These are phyloP conservation scores for Candida hispaniensis DNA, from an alignment of 805 yeast genomes.

Conservation along the genomic window DNA sequence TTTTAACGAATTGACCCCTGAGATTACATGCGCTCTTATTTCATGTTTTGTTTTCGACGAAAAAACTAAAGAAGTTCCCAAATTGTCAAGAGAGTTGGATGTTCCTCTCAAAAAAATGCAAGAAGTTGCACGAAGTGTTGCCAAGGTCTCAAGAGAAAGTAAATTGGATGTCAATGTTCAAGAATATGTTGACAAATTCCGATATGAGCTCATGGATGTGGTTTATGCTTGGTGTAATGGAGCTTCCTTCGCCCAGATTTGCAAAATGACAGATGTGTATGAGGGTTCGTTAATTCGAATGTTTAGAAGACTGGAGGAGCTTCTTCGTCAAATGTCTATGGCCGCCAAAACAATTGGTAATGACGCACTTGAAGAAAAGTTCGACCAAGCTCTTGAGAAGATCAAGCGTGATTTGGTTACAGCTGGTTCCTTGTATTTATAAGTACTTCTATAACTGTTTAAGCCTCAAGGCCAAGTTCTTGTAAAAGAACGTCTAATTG, in stretches of 20 bases:
- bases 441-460: slow-evolving; percentile 16
- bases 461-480: slow-evolving; percentile 37
- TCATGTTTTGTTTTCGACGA: slow-evolving; percentile 98
- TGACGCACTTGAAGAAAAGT: slow-evolving; percentile 69
- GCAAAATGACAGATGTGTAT: slow-evolving; percentile 97
- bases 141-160: slow-evolving; percentile 79
- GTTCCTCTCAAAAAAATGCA: slow-evolving; percentile 83
- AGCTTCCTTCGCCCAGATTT: slow-evolving; percentile 88
- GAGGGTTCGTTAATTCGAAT: slow-evolving; percentile 93
- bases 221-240: slow-evolving; percentile 96
- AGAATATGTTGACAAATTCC: slow-evolving; percentile 84
- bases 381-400: slow-evolving; percentile 74
- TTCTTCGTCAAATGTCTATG: slow-evolving; percentile 75
- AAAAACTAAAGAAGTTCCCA: slow-evolving; percentile 74
- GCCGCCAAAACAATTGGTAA: slow-evolving; percentile 96
- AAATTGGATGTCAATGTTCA: slow-evolving; percentile 84
- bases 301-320: slow-evolving; percentile 89
- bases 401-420: slow-evolving; percentile 94
- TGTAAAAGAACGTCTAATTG: slow-evolving; percentile 34
- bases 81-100: slow-evolving; percentile 78
- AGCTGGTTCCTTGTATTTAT: slow-evolving; percentile 82
- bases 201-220: slow-evolving; percentile 93
- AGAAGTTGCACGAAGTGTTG: slow-evolving; percentile 85
- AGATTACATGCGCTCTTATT: slow-evolving; percentile 82
- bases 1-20: slow-evolving; percentile 76